Percentiles rank a stretch among this genome's conserved stretches.
Conservation (phyloP, 768 basidiomycete species). For the Mycena vulgaris region DNA sequence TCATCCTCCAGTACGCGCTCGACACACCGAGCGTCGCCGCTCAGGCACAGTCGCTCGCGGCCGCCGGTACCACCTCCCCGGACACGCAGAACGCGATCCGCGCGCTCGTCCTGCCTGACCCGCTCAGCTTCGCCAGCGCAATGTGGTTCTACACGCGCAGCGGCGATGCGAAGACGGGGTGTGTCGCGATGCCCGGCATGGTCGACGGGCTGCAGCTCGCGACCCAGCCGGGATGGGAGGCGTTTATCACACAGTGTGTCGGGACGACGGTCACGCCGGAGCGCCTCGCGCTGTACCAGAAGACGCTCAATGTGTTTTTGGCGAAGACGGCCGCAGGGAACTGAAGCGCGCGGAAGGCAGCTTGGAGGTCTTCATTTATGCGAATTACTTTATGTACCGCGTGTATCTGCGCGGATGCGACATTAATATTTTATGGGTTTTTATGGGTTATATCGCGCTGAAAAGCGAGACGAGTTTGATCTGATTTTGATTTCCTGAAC, state of each 20-base stretch:
- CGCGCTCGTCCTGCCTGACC: conserved; percentile 39
- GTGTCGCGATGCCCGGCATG: conserved; percentile 36
- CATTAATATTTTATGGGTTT: no score
- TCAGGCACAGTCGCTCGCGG: conserved; percentile 37
- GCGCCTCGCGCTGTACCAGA: conserved; percentile 33
- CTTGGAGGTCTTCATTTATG: neutral
- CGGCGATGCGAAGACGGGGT: conserved; percentile 35
- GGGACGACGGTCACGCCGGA: conserved; percentile 40
- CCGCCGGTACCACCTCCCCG: conserved; percentile 13
- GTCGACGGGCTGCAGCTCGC: conserved; percentile 38
- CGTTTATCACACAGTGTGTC: conserved; percentile 43
- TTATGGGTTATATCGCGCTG: no score
- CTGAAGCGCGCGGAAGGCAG: neutral
- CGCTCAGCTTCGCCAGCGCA: conserved; percentile 42
- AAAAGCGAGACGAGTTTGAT: no score
- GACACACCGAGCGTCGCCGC: conserved; percentile 37
- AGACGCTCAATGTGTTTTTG: conserved; percentile 35
- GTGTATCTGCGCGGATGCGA: neutral
- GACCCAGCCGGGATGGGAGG: conserved; percentile 40
- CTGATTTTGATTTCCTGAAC: no score
- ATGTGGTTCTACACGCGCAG: conserved; percentile 46
- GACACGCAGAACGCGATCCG: conserved; percentile 40
- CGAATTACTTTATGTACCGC: no score
- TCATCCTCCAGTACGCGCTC: conserved; percentile 44
- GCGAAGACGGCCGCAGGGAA: neutral